These are phyloP conservation scores for Lactarius hengduanensis DNA, from an alignment of 768 basidiomycete genomes.

Conservation along the genomic window DNA sequence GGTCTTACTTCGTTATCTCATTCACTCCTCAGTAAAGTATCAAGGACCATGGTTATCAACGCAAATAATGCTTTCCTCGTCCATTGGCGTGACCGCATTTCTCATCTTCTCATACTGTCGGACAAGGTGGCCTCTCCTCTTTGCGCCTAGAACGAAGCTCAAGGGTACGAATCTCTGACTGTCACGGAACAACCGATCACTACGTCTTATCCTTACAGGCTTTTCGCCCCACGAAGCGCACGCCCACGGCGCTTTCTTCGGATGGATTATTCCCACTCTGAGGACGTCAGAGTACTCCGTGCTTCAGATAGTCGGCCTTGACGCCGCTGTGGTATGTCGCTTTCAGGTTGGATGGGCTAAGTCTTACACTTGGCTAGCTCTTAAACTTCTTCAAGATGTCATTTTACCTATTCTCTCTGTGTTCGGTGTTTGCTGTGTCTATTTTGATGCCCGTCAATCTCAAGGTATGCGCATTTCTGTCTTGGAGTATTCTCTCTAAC, in stretches of 20 bases:
- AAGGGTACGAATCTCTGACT: conserved; percentile 61
- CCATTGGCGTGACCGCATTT: conserved; percentile 79
- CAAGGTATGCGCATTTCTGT: conserved; percentile 53
- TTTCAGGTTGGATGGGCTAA: not conserved
- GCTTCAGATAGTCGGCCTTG: conserved; percentile 93
- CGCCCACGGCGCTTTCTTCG: conserved; percentile 82
- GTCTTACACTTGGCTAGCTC: conserved; percentile 49
- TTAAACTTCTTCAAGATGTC: conserved; percentile 95
- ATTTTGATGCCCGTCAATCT: conserved; percentile 97
- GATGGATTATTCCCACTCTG: conserved; percentile 94
- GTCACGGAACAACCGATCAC: conserved; percentile 1
- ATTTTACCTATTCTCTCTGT: conserved; percentile 86
- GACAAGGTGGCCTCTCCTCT: conserved; percentile 84
- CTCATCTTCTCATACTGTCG: conserved; percentile 86
- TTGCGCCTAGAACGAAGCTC: conserved; percentile 90
- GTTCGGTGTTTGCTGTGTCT: conserved; percentile 74
- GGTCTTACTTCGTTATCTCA: conserved; percentile 21
- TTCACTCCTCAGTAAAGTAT: conserved; percentile 56
- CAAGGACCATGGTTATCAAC: conserved; percentile 96
- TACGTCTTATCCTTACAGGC: conserved; percentile 44
- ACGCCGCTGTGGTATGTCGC: conserved; percentile 86
- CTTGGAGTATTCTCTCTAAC: not conserved
- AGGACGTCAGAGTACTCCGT: conserved; percentile 89
- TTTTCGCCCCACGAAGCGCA: conserved; percentile 95
- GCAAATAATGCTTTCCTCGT: conserved; percentile 73